Percentiles rank a stretch among this genome's conserved stretches.
phyloP scores from a whole-genome alignment of 331 rosid species.

The Arachis monticola region DNA sequence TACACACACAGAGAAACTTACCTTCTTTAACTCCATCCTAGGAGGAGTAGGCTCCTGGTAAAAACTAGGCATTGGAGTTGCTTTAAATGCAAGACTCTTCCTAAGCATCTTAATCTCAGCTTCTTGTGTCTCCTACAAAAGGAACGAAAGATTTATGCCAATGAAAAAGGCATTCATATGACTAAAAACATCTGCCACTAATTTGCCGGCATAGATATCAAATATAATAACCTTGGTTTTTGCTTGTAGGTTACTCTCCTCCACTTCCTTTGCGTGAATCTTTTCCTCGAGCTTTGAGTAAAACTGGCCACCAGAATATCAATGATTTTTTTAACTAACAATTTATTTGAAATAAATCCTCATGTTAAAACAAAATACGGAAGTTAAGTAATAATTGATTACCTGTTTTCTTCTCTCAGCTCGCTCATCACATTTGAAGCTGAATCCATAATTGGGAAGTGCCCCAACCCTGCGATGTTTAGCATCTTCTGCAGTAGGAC shows the following conservation, averaged over 20 bases:
- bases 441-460: conserved; percentile 93
- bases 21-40: conserved; percentile 92
- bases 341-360: conserved; percentile 32
- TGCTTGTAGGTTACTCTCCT: conserved; percentile 85
- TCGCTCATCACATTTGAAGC: conserved; percentile 92
- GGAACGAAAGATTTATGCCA: conserved; percentile 18
- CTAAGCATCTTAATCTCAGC: conserved; percentile 93
- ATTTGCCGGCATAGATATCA: conserved; percentile 33
- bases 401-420: conserved; percentile 97
- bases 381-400: conserved; percentile 27
- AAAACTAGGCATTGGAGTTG: conserved; percentile 99
- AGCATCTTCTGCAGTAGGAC: conserved; percentile 71
- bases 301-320: conserved; percentile 67
- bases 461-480: conserved; percentile 65
- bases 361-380: conserved; percentile 28
- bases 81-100: conserved; percentile 87
- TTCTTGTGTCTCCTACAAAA: conserved; percentile 86
- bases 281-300: conserved; percentile 95
- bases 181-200: conserved; percentile 24
- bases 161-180: conserved; percentile 10
- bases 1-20: conserved; percentile 27
- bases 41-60: conserved; percentile 99
- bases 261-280: conserved; percentile 93
- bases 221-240: conserved; percentile 75
- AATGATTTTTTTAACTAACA: not conserved